Evolutionary conservation across 805 yeast species (phyloP), one percentile per base, ranked within the genome.

Genomic region (Yarrowia alimentaria): DNA sequence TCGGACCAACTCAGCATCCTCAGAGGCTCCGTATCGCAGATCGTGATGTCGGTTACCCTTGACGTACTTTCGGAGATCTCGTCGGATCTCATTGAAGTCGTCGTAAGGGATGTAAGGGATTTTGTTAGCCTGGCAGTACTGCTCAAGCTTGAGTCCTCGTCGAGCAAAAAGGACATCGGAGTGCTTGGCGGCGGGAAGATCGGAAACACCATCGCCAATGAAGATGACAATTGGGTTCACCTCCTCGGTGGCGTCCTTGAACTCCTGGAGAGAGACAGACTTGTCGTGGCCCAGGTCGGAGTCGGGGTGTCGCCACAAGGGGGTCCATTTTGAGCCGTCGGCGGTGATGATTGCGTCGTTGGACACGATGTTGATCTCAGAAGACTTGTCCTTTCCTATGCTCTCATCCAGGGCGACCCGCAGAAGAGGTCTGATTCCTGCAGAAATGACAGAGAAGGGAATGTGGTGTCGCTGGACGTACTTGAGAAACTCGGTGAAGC

Each of bases 121-220:
- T 53, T 58, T 58, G 59, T 70, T 64, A 56, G 67, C 65, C 35
- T 63, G 53, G 58, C 75, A 70, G 63, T 67, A 70, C 55, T 66
- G 60, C 60, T 70, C 75, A 20, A 70, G 62, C 21, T 65, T 63
- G 35, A 68, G 64, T 12, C 74, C 73, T 24, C 62, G 62, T 52
- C 75, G 68, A 19, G 75, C 75, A 58, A 71, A 70, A 49, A 70
- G 58, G 30, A 70, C 67, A 45, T 70, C 75, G 6, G 75, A 73
- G 57, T 69, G 69, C 17, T 66, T 59, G 4, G 75, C 75, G 10
- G 74, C 75, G 8, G 75, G 71, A 22, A 70, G 60, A 50, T 70
- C 75, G n/a, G 72, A 70, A 21, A 78, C 74, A 5, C 85, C 85
- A 30, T 78, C 75, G 8, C 84, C 83, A 53, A 79, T 68, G 24